These are phyloP conservation scores for Vanrija sp. DNA, from an alignment of 1,284 basidiomycete species.

Conservation along the genomic window DNA sequence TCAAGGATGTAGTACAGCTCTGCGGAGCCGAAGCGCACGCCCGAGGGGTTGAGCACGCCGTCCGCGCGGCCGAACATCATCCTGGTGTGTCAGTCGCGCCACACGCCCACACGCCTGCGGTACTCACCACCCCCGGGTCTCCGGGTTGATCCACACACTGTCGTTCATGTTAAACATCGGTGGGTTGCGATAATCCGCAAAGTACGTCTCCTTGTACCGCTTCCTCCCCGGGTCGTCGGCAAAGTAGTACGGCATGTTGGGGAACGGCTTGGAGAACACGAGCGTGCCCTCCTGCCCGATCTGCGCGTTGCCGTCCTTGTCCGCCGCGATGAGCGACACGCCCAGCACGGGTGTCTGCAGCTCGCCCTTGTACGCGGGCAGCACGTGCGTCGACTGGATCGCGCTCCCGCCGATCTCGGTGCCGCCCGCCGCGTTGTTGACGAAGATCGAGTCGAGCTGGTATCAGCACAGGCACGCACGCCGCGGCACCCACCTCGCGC, in stretches of 20 bases:
- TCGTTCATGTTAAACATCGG: constrained; percentile 26
- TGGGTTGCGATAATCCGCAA: constrained; percentile 26
- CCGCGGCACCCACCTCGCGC: constrained; percentile 4
- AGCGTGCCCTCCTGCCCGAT: constrained; percentile 32
- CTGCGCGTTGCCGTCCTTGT: constrained; percentile 9
- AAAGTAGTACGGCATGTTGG: constrained; percentile 38
- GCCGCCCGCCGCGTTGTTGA: constrained; percentile 31
- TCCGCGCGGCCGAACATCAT: constrained; percentile 23
- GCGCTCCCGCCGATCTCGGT: constrained; percentile 40
- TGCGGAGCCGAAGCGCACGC: constrained; percentile 25
- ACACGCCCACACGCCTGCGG: too few relatives aligned
- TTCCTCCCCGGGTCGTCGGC: constrained; percentile 29
- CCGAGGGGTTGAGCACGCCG: constrained; percentile 29
- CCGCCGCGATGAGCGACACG: constrained; percentile 30
- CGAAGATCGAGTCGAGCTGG: constrained; percentile 25
- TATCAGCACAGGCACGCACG: background rate
- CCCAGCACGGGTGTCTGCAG: constrained; percentile 38
- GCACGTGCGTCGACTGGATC: constrained; percentile 26
- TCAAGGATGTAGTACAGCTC: constrained; percentile 30
- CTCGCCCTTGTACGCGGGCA: constrained; percentile 37
- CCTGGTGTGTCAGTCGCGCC: too few relatives aligned
- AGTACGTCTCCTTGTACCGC: constrained; percentile 43
- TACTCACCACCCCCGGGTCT: constrained; percentile 11
- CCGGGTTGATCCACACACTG: constrained; percentile 17
- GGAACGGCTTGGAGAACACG: constrained; percentile 38